Evolutionary conservation across 2,329 filamentous ascomycete species (phyloP).

Genomic region (Atkinsonella hypoxylon): DNA sequence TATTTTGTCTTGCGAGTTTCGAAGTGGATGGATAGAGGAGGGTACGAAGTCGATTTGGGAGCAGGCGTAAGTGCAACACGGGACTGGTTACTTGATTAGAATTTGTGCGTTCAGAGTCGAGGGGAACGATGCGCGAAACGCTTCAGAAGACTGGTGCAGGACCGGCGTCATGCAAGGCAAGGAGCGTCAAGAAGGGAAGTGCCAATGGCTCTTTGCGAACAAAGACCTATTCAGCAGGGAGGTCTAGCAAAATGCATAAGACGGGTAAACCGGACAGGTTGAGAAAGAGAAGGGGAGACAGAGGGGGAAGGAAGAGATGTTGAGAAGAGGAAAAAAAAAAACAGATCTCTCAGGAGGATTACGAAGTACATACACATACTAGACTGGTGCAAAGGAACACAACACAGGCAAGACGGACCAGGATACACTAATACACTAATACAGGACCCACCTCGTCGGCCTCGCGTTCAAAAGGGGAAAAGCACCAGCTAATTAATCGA

Average conservation of each 20-base stretch:
- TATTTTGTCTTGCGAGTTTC: neutral
- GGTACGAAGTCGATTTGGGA: neutral
- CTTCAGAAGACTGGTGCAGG: neutral
- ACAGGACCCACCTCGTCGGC: slow-evolving; percentile 5
- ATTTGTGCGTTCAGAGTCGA: slow-evolving; percentile 3
- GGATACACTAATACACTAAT: slow-evolving; percentile 1
- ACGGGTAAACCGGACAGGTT: slow-evolving; percentile 10
- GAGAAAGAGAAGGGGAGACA: slow-evolving; percentile 12
- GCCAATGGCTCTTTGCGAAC: slow-evolving; percentile 1
- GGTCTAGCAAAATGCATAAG: slow-evolving; percentile 13
- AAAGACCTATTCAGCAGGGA: neutral
- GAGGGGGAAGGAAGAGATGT: slow-evolving; percentile 9
- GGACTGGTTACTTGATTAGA: slow-evolving; percentile 2
- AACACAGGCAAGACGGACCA: neutral
- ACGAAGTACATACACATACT: neutral
- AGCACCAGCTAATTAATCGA: neutral
- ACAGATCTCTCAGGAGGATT: neutral
- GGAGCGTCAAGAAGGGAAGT: slow-evolving; percentile 23
- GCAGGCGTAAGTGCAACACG: neutral
- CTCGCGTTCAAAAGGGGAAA: slow-evolving; percentile 23
- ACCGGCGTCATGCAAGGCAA: slow-evolving; percentile 13
- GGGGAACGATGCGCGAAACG: slow-evolving; percentile 1
- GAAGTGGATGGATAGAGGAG: neutral
- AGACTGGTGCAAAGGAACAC: neutral
- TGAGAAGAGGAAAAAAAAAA: slow-evolving; percentile 8